A percentile compares a stretch with the other conserved stretches of the same genome.
Evolutionary conservation across 1,139 yeast species (phyloP).

Genomic region (Blastobotrys aristatus): DNA sequence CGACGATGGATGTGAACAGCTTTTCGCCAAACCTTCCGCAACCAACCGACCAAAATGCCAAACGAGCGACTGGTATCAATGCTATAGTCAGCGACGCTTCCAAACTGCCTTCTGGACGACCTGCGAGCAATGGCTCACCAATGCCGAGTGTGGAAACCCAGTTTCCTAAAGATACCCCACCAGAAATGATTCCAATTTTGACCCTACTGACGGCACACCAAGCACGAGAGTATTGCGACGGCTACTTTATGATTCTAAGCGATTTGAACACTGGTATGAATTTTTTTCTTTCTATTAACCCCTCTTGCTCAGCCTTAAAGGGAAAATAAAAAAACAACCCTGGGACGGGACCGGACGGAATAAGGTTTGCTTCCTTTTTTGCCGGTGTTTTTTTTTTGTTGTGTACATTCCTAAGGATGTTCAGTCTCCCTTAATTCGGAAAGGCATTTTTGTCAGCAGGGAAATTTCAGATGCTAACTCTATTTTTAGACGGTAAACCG

Average conservation of each 20-base stretch:
- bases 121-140: slow-evolving; percentile 6
- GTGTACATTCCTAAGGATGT: neutral
- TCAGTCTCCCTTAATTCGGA: no score
- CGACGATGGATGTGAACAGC: slow-evolving; percentile 18
- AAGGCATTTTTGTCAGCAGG: neutral
- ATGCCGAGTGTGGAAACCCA: slow-evolving; percentile 16
- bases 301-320: neutral
- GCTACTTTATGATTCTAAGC: slow-evolving; percentile 40
- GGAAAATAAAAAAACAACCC: neutral
- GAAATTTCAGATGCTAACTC: slow-evolving; percentile 5
- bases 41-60: neutral
- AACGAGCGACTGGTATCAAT: neutral
- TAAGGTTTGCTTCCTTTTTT: neutral
- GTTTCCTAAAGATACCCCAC: slow-evolving; percentile 39
- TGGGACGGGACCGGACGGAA: neutral
- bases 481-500: slow-evolving; percentile 70
- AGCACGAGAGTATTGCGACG: slow-evolving; percentile 46
- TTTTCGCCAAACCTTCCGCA: slow-evolving; percentile 16
- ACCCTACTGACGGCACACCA: slow-evolving; percentile 50
- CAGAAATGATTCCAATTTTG: slow-evolving; percentile 50
- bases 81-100: slow-evolving; percentile 7
- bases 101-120: slow-evolving; percentile 9
- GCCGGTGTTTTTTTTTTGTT: slow-evolving; percentile 12
- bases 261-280: slow-evolving; percentile 35
- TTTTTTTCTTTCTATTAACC: neutral